Evolutionary conservation across 106 monocot species (phyloP).

Genomic region (Dendrobium nobile): DNA sequence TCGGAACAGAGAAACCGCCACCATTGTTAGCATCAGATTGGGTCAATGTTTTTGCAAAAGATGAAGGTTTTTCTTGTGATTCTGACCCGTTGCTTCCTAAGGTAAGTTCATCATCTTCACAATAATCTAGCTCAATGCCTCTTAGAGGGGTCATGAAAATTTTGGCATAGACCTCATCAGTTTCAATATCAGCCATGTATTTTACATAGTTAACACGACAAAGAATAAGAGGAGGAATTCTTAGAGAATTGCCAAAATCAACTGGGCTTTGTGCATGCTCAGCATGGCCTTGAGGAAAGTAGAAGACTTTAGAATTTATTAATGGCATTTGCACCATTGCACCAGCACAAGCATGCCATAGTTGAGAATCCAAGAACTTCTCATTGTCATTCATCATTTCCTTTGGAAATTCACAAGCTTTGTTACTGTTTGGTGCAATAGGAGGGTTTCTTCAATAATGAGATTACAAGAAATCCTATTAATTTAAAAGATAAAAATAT

Average conservation of each 20-base stretch:
- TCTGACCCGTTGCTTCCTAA: constrained; percentile 9
- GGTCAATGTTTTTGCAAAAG: constrained; percentile 60
- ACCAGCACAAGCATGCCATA: constrained; percentile 81
- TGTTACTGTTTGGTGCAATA: too few species aligned
- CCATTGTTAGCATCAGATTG: constrained; percentile 69
- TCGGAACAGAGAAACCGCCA: constrained; percentile 54
- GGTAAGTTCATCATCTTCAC: constrained; percentile 8
- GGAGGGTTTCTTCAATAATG: too few species aligned
- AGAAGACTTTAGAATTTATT: constrained; percentile 57
- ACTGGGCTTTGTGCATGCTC: constrained; percentile 45
- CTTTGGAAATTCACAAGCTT: neutral
- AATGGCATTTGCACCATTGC: constrained; percentile 65
- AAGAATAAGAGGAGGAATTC: constrained; percentile 38
- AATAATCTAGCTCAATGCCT: constrained; percentile 26
- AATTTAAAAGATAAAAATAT: too few species aligned
- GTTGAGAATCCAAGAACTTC: constrained; percentile 53
- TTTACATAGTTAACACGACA: constrained; percentile 39
- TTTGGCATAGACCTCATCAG: constrained; percentile 70
- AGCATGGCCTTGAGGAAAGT: constrained; percentile 70
- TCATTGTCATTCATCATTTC: constrained; percentile 19
- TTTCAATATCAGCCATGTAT: constrained; percentile 52
- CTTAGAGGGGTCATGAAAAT: constrained; percentile 39
- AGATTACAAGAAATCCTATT: too few species aligned
- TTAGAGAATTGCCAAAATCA: constrained; percentile 13
- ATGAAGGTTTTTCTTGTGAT: constrained; percentile 40